Base-by-base conservation (phyloP, 2,329 filamentous ascomycete genomes). In the Xylaria sp. region DNA sequence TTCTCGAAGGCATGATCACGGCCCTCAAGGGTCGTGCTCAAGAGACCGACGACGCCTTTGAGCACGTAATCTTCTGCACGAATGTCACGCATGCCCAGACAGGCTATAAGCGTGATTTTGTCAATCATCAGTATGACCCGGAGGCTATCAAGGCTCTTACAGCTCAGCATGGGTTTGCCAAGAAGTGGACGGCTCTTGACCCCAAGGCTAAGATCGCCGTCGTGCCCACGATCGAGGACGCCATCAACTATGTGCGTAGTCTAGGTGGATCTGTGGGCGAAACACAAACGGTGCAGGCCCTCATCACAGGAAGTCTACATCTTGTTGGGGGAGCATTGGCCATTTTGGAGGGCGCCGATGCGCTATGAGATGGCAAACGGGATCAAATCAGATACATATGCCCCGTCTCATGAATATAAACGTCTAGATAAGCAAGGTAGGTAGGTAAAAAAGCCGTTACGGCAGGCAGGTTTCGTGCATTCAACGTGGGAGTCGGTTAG, bases 21-120 rank as follows among this genome's bases (percentile, higher is more conserved):
- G 78, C 81, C 3, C 75, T 78, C 9, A 77, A 78, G 25, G 72
- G 76, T 47, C 78, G 76, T 66, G 72, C 74, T 0, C 74, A 77
- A 32, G 74, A 73, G 66, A 71, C 72, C 0, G 71, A 77, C 23
- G 73, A 75, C 10, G 72, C 81, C 0, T 95, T 97, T 77, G 88
- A 90, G 23, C 89, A 93, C 75, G 92, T 89, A 60, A 84, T 97
- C 60, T 97, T 97, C 82, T 96, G 92, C 78, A 93, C 92, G 1
- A 97, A 97, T 76, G 88, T 88, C 67, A 87, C 87, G 1, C 86
- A 85, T 71, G 81, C 82, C 6, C 76, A 80, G 50, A 83, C 82
- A 21, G 84, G 84, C 4, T 87, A 86, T 71, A 88, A 87, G 76
- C 76, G 79, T 75, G 86, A 90, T 74, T 88, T 88, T 73, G 84